These are phyloP conservation scores for Kodamaea leandrae DNA, from an alignment of 805 yeast genomes.

Conservation along the genomic window DNA sequence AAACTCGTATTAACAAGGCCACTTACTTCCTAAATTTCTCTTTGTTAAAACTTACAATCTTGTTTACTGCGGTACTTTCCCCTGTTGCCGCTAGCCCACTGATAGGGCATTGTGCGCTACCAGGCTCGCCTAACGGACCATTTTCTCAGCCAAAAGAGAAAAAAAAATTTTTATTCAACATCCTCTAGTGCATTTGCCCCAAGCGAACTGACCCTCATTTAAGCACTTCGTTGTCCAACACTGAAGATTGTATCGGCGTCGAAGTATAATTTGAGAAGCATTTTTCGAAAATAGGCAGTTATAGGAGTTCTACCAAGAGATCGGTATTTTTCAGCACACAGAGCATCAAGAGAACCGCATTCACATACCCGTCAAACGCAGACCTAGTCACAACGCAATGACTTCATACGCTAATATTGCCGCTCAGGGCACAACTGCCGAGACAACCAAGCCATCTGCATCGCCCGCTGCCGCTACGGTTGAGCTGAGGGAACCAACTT, in stretches of 20 bases:
- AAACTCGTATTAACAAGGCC: too few relatives aligned
- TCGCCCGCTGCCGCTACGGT: slow-evolving; percentile 4
- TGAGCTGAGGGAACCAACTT: slow-evolving; percentile 5
- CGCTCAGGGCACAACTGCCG: slow-evolving; percentile 30
- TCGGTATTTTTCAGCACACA: background rate
- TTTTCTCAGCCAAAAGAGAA: background rate
- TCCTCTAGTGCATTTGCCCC: slow-evolving; percentile 3
- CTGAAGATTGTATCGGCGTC: background rate
- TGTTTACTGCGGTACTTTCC: too few relatives aligned
- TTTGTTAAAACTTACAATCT: too few relatives aligned
- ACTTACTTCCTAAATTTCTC: too few relatives aligned
- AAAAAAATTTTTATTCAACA: slow-evolving; percentile 3
- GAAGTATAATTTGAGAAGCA: background rate
- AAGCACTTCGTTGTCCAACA: background rate
- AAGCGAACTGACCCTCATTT: slow-evolving; percentile 1
- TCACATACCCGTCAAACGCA: background rate
- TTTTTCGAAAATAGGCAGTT: background rate
- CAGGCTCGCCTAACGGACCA: background rate
- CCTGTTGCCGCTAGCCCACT: too few relatives aligned
- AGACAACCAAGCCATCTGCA: slow-evolving; percentile 9
- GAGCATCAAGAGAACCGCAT: slow-evolving; percentile 2
- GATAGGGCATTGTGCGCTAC: background rate
- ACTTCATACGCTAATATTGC: slow-evolving; percentile 44
- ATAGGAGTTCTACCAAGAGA: background rate
- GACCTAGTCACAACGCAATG: slow-evolving; percentile 12